Evolutionary conservation across 176 grass and related monocot species (phyloP).

Genomic region (Ampelocalamus luodianensis): DNA sequence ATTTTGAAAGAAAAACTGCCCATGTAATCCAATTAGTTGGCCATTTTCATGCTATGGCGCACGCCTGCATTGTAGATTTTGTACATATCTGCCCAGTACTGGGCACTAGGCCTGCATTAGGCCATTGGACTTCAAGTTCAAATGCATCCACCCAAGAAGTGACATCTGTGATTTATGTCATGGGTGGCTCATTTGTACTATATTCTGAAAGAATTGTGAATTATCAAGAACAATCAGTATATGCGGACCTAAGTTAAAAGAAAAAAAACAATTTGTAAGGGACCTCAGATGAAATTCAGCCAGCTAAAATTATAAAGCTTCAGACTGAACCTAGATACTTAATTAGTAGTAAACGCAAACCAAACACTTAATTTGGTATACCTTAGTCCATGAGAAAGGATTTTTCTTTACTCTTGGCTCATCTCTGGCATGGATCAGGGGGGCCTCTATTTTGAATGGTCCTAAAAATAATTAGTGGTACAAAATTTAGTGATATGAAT

Average conservation of each 20-base stretch:
- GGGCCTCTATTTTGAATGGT: slow-evolving; percentile 57
- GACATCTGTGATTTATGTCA: neutral
- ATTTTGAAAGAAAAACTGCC: no score
- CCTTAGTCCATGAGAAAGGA: slow-evolving; percentile 73
- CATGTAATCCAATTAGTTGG: no score
- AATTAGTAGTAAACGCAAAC: neutral
- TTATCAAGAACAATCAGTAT: no score
- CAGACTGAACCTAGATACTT: neutral
- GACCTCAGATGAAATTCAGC: neutral
- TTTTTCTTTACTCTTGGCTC: slow-evolving; percentile 41
- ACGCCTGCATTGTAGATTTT: neutral
- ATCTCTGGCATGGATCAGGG: slow-evolving; percentile 35
- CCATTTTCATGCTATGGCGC: no score
- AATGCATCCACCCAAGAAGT: neutral
- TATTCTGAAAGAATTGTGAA: neutral
- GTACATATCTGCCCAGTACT: neutral
- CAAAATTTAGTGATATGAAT: neutral
- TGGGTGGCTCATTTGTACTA: neutral
- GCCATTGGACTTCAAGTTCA: neutral
- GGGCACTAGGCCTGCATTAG: neutral
- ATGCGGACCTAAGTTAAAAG: no score
- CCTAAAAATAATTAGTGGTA: slow-evolving; percentile 11
- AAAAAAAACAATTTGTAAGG: no score
- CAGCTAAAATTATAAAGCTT: neutral
- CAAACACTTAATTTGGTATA: slow-evolving; percentile 20